phyloP scores from a whole-genome alignment of 768 basidiomycete species.

The Basidioascus undulatus region DNA sequence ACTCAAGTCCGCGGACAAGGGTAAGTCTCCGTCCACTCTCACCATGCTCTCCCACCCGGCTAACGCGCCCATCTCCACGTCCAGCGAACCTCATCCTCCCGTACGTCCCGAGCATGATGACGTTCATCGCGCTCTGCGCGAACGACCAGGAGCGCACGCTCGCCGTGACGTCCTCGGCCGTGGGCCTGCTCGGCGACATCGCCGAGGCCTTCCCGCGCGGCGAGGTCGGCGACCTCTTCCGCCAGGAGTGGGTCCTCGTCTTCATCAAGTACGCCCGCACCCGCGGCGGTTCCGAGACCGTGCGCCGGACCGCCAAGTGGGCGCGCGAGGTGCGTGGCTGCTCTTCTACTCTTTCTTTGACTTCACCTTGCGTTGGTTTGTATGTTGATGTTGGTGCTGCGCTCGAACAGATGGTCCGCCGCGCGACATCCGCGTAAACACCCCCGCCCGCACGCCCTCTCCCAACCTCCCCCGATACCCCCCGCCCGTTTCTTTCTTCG shows the following conservation, averaged over 20 bases:
- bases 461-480: no score
- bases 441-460: no score
- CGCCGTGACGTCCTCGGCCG: conserved; percentile 40
- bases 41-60: not conserved
- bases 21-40: conserved; percentile 21
- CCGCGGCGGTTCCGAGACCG: conserved; percentile 41
- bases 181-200: conserved; percentile 78
- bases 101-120: conserved; percentile 47
- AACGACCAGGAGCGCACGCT: conserved; percentile 67
- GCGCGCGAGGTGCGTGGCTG: conserved; percentile 47
- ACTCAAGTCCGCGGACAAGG: conserved; percentile 58
- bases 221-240: conserved; percentile 51
- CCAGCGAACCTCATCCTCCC: conserved; percentile 32
- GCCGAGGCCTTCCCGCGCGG: conserved; percentile 66
- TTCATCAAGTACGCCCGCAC: conserved; percentile 43
- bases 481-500: no score
- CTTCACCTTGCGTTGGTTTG: not conserved
- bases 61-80: conserved; percentile 12
- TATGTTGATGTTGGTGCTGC: no score
- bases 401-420: conserved; percentile 11
- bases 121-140: conserved; percentile 40
- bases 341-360: not conserved
- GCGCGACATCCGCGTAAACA: no score
- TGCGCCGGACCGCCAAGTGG: conserved; percentile 78
- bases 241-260: conserved; percentile 52